phyloP scores from a whole-genome alignment of 176 grass and related monocot species.

The Paspalum notatum region DNA sequence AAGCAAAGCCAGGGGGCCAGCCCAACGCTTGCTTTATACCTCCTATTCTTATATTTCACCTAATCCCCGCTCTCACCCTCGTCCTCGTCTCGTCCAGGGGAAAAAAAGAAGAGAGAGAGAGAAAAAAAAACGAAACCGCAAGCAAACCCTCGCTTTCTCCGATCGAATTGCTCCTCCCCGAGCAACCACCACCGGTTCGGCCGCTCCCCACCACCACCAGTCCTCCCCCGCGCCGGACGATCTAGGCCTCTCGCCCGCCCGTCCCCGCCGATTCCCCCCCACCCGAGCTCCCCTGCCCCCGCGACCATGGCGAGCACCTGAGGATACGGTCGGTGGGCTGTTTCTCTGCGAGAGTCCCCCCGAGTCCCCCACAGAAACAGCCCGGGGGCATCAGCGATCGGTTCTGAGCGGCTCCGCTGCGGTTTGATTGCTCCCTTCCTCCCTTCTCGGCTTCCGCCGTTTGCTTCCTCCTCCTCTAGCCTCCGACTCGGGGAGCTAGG shows the following conservation, averaged over 20 bases:
- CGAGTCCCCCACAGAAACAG: slow-evolving; percentile 70
- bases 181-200: slow-evolving; percentile 46
- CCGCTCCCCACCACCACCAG: slow-evolving; percentile 40
- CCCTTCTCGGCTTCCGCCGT: slow-evolving; percentile 25
- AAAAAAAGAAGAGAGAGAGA: background rate
- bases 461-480: background rate
- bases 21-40: background rate
- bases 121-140: background rate
- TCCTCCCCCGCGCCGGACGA: slow-evolving; percentile 9
- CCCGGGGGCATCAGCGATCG: slow-evolving; percentile 45
- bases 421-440: background rate
- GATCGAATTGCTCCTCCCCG: slow-evolving; percentile 54
- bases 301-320: slow-evolving; percentile 55
- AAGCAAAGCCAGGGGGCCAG: background rate
- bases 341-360: slow-evolving; percentile 58
- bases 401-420: background rate
- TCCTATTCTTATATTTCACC: slow-evolving; percentile 33
- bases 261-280: slow-evolving; percentile 19
- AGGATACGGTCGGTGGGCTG: slow-evolving; percentile 65
- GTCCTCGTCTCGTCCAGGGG: slow-evolving; percentile 1
- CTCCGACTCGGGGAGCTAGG: slow-evolving; percentile 22
- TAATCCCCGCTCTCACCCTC: slow-evolving; percentile 22
- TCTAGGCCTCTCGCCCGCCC: slow-evolving; percentile 35
- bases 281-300: background rate
- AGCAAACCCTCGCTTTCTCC: slow-evolving; percentile 60